phyloP scores from a whole-genome alignment of 208 protist genomes.

The Wallacemonas sp. region DNA sequence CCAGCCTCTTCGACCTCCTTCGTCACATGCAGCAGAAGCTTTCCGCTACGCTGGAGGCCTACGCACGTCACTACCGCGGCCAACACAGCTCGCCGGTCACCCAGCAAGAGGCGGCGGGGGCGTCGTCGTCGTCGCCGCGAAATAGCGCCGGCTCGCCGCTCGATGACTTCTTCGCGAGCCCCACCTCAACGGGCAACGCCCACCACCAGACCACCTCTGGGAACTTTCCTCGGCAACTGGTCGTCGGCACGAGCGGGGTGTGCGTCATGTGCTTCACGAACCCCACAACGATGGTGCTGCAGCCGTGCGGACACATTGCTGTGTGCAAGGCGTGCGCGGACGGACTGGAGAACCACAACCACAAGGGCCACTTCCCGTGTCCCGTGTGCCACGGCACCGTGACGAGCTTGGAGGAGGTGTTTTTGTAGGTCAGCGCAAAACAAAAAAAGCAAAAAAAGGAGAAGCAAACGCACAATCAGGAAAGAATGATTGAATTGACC shows the following conservation, averaged over 20 bases:
- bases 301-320: slow-evolving; percentile 65
- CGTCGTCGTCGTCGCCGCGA: neutral
- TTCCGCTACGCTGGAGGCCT: slow-evolving; percentile 15
- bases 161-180: slow-evolving; percentile 10
- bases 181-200: neutral
- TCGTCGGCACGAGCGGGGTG: neutral
- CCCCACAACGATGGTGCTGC: slow-evolving; percentile 30
- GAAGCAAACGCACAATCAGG: no score
- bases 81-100: slow-evolving; percentile 1
- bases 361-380: slow-evolving; percentile 46
- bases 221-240: neutral
- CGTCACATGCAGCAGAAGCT: slow-evolving; percentile 20
- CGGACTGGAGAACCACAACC: slow-evolving; percentile 32
- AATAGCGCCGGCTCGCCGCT: slow-evolving; percentile 9
- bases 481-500: no score
- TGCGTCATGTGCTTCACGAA: slow-evolving; percentile 55
- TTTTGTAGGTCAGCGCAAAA: slow-evolving; percentile 14
- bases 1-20: slow-evolving; percentile 34
- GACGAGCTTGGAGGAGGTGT: slow-evolving; percentile 29
- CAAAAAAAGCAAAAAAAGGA: neutral
- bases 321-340: slow-evolving; percentile 49
- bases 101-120: neutral
- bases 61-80: slow-evolving; percentile 9
- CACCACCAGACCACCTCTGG: neutral
- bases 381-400: slow-evolving; percentile 40